Evolutionary conservation across 805 yeast species (phyloP).

Genomic region (Candida germanica): DNA sequence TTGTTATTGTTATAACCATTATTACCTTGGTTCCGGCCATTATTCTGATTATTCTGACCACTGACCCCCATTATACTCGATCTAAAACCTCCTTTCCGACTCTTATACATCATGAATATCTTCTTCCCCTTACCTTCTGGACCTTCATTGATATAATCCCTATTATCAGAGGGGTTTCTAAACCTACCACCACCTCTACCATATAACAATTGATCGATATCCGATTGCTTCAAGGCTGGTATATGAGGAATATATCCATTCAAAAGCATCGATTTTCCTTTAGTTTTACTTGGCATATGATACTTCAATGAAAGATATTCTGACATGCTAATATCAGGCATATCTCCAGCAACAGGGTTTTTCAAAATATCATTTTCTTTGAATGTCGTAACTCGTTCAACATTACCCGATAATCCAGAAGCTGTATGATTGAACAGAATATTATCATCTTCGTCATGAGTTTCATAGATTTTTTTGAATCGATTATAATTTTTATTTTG

Average conservation of each 20-base stretch:
- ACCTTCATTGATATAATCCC: conserved; percentile 38
- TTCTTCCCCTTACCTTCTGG: conserved; percentile 39
- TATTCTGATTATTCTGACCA: conserved; percentile 5
- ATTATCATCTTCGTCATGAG: conserved; percentile 23
- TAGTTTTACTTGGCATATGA: conserved; percentile 55
- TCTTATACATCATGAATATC: conserved; percentile 25
- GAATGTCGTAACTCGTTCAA: conserved; percentile 33
- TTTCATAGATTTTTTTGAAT: conserved; percentile 41
- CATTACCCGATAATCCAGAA: conserved; percentile 61
- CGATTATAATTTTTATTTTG: conserved; percentile 49
- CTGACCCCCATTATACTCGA: conserved; percentile 16
- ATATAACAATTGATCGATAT: conserved; percentile 57
- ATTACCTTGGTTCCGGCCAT: conserved; percentile 9
- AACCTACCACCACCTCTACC: conserved; percentile 39
- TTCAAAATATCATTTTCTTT: conserved; percentile 29
- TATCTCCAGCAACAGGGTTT: conserved; percentile 50
- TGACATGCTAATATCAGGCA: conserved; percentile 41
- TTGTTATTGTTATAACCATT: conserved; percentile 2
- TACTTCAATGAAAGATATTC: conserved; percentile 49
- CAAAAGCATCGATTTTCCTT: conserved; percentile 78
- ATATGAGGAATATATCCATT: conserved; percentile 71
- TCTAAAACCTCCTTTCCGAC: conserved; percentile 41
- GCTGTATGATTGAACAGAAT: conserved; percentile 46
- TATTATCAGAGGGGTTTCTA: conserved; percentile 27
- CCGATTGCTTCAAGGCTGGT: conserved; percentile 63